Evolutionary conservation across 148 eudicot genomes (phyloP), one percentile per base, ranked within the genome.

Genomic region (Dianthus caryophyllus): DNA sequence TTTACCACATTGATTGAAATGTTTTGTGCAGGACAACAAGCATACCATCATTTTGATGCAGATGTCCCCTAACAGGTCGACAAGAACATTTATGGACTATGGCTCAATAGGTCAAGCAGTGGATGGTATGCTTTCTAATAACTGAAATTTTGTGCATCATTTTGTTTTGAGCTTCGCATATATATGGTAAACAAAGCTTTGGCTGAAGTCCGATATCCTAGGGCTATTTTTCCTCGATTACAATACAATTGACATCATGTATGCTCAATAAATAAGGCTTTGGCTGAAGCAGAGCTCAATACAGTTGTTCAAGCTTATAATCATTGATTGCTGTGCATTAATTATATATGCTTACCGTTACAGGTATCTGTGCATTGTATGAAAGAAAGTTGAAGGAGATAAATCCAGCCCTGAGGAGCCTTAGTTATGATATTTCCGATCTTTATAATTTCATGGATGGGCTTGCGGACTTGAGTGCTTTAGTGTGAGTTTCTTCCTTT

Each of bases 1-100:
- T 25, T 14, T 10, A 29, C 51, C 51, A 41, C 20, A 4, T 44
- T 21, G 15, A 8, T 43, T 63, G 13, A 7, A 44, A 43, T 8
- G 15, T 39, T 33, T 20, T 70, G 21, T 64, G 83, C 88, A 88
- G 97, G 91, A 90, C 39, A 90, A 90, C 67, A 83, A 76, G 84
- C 98, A 94, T 80, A 94, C 98, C 22, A 94, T 94, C 67, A 70
- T 94, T 69, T 84, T 94, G 44, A 90, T 94, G 92, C 96, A 94
- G 79, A 78, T 84, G 44, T 83, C 97, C 51, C 96, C 79, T 26
- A 83, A 77, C 87, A 80, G 84, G 72, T 84, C 96, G 48, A 73
- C 84, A 48, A 83, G 98, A 57, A 93, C 96, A 41, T 93, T 93
- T 77, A 93, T 89, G 96, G 98, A 93, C 69, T 89, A 83, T 72